Evolutionary conservation across 208 protist species (phyloP), one percentile per base, ranked within the genome.

Genomic region (Balamuthia mandrillaris): DNA sequence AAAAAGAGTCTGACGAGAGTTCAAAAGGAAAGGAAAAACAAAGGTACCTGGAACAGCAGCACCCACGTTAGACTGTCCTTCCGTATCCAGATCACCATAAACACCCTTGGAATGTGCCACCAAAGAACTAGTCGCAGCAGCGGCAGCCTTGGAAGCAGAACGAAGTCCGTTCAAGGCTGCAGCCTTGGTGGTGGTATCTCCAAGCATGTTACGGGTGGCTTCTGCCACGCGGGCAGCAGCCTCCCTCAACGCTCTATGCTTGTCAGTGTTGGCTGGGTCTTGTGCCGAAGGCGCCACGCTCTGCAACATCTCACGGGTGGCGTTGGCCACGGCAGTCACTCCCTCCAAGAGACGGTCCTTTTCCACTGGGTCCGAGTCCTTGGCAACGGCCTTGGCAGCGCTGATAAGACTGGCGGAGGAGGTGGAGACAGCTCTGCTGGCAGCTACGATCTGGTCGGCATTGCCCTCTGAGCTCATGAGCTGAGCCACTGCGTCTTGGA

Each of bases 341-440:
- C 77, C 77, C 77, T 83, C 68, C 29, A 83, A 83, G 7, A 83
- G 58, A 45, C 77, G 77, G 39, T 83, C 68, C 77, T 83, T 83
- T 56, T 83, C 77, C 35, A 70, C 58, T 24, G 52, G 56, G 16
- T 83, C 77, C 16, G 77, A 83, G 12, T 83, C 77, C 77, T 83
- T 83, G 77, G 77, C 77, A 24, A 83, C 77, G 58, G 77, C 52
- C 54, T 83, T 83, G 33, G 77, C 77, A 61, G 77, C 77, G 33
- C 68, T 51, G 47, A 83, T 83, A 45, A 83, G 77, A 44, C 68
- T 37, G 29, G 31, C 77, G 44, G 63, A 56, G 54, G 77, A 51
- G 42, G 56, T 5, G 21, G 77, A 51, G 37, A 83, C 54, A 33
- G 29, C 41, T 29, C 77, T 51, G 9, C 42, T 58, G 77, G 77